Percentiles rank a stretch among this genome's conserved stretches.
phyloP scores from a whole-genome alignment of 305 asterid genomes.

The Fraxinus paxiana region DNA sequence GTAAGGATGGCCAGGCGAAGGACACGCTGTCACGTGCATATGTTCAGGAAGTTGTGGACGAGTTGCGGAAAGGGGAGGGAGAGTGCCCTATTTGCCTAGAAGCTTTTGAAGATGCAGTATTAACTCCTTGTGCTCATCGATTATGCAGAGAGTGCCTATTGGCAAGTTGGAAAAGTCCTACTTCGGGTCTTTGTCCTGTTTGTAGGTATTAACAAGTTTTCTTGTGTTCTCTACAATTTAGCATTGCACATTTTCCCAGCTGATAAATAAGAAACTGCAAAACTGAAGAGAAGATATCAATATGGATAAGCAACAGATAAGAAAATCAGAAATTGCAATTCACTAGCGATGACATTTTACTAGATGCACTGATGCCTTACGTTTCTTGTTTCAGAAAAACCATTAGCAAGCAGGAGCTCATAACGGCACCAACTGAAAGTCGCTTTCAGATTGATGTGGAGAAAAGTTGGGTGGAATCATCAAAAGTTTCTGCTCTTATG shows the following conservation, averaged over 20 bases:
- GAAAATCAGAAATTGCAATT: conserved; percentile 2
- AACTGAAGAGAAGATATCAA: not conserved
- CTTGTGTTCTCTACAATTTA: conserved; percentile 19
- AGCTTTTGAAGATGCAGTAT: conserved; percentile 96
- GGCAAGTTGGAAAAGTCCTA: conserved; percentile 86
- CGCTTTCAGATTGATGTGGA: conserved; percentile 86
- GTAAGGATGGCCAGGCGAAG: conserved; percentile 47
- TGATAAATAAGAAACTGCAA: not conserved
- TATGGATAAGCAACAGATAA: conserved; percentile 10
- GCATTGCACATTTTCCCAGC: conserved; percentile 9
- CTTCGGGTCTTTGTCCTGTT: conserved; percentile 90
- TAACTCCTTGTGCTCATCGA: conserved; percentile 98
- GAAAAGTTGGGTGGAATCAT: conserved; percentile 87
- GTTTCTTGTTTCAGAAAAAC: conserved; percentile 50
- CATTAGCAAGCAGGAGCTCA: conserved; percentile 76
- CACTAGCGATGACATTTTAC: conserved; percentile 4
- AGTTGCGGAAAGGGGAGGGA: conserved; percentile 84
- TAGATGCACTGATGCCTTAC: conserved; percentile 13
- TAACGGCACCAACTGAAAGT: conserved; percentile 90
- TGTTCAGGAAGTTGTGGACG: conserved; percentile 87
- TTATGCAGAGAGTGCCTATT: conserved; percentile 94
- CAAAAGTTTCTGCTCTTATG: conserved; percentile 84
- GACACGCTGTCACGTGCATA: conserved; percentile 79
- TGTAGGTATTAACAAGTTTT: conserved; percentile 63
- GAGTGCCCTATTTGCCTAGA: conserved; percentile 98